A percentile compares a stretch with the other conserved stretches of the same genome.
These are phyloP conservation scores for Diplodia seriata DNA, from an alignment of 2,329 filamentous ascomycete genomes.

Conservation along the genomic window DNA sequence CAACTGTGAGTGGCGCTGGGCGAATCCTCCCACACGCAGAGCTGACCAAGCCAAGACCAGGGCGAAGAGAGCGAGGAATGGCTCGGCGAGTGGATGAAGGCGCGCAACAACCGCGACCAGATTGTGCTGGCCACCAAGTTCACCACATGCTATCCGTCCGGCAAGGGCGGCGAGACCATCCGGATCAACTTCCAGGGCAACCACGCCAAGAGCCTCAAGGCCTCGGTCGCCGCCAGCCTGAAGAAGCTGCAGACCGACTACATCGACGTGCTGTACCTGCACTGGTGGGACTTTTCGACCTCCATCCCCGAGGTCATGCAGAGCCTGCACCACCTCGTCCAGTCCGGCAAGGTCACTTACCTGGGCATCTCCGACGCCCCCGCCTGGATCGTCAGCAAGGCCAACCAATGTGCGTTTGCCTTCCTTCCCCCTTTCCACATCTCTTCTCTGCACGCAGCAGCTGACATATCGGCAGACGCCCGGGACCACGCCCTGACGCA, in stretches of 20 bases:
- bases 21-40: neutral
- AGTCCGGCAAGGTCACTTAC: constrained; percentile 53
- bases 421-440: too few species aligned
- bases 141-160: constrained; percentile 43
- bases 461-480: constrained; percentile 43
- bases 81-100: constrained; percentile 55
- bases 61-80: constrained; percentile 53
- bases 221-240: constrained; percentile 49
- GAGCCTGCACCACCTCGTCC: constrained; percentile 51
- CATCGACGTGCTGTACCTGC: constrained; percentile 61
- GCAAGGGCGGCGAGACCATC: constrained; percentile 13
- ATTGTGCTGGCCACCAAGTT: constrained; percentile 54
- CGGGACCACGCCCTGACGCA: constrained; percentile 49
- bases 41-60: constrained; percentile 1
- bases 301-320: constrained; percentile 55
- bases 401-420: constrained; percentile 37
- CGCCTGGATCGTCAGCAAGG: constrained; percentile 47
- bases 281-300: constrained; percentile 53
- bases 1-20: constrained; percentile 34
- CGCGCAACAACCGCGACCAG: constrained; percentile 46
- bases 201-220: constrained; percentile 47
- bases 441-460: neutral
- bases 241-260: constrained; percentile 70
- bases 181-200: constrained; percentile 54
- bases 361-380: constrained; percentile 55